Evolutionary conservation across 768 basidiomycete species (phyloP).

Genomic region (Lyophyllum atratum): DNA sequence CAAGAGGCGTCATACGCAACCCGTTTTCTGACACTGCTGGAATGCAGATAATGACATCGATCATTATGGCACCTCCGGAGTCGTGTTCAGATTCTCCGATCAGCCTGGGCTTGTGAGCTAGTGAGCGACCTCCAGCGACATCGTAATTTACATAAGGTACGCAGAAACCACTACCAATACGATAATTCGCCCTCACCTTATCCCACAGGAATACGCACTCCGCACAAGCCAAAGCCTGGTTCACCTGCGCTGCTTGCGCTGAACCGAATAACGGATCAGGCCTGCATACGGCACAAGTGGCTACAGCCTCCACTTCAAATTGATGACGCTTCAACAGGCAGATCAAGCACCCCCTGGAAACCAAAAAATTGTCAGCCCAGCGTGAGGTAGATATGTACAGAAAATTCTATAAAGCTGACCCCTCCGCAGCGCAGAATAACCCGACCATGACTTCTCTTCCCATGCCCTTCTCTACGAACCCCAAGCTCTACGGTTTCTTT

Average conservation of each 20-base stretch:
- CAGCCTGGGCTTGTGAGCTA: neutral
- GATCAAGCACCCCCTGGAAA: slow-evolving; percentile 9
- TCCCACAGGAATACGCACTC: neutral
- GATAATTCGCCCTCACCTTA: neutral
- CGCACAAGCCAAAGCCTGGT: neutral
- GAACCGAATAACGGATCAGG: slow-evolving; percentile 8
- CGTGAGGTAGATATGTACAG: neutral
- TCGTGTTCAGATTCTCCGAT: neutral
- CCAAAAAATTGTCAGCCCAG: neutral
- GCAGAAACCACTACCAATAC: too few relatives aligned
- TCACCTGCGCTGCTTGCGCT: neutral
- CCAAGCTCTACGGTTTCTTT: slow-evolving; percentile 5
- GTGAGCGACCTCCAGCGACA: neutral
- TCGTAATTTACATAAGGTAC: slow-evolving; percentile 3
- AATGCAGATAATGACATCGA: neutral
- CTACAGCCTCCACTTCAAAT: neutral
- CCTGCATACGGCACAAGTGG: neutral
- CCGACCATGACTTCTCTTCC: slow-evolving; percentile 8
- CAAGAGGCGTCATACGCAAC: neutral
- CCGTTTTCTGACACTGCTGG: neutral
- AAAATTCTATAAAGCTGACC: neutral
- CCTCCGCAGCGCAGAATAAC: neutral
- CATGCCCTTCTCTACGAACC: slow-evolving; percentile 6
- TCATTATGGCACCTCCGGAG: too few relatives aligned
- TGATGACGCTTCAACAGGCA: neutral